Evolutionary conservation across 805 yeast species (phyloP).

Genomic region (Metschnikowia kofuensis): DNA sequence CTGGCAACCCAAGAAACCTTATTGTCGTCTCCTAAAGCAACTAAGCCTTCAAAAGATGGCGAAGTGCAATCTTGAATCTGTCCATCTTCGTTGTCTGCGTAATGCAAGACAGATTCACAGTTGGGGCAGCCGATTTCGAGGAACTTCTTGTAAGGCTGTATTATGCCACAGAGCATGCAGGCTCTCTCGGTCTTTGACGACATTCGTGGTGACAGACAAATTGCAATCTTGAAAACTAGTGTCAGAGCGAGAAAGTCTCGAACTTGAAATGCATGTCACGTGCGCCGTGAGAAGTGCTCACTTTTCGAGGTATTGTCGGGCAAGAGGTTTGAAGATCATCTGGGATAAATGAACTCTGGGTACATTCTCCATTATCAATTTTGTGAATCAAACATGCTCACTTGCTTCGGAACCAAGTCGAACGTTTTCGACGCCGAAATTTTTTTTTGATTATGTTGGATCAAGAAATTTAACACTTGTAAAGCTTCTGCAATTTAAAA

Average conservation of each 20-base stretch:
- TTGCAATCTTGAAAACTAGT: background rate
- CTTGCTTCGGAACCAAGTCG: too few relatives aligned
- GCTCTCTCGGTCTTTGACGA: slow-evolving; percentile 80
- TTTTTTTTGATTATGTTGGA: too few relatives aligned
- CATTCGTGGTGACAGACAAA: slow-evolving; percentile 21
- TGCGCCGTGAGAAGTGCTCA: background rate
- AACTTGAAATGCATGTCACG: background rate
- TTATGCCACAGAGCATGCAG: slow-evolving; percentile 94
- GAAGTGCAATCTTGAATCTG: slow-evolving; percentile 90
- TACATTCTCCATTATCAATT: too few relatives aligned
- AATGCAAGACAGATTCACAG: slow-evolving; percentile 85
- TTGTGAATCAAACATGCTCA: too few relatives aligned
- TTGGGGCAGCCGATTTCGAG: slow-evolving; percentile 91
- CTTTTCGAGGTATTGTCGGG: background rate
- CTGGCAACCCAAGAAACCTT: slow-evolving; percentile 91
- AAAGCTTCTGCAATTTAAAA: too few relatives aligned
- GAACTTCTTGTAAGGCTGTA: slow-evolving; percentile 72
- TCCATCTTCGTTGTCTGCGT: slow-evolving; percentile 74
- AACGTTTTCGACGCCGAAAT: too few relatives aligned
- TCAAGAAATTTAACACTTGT: too few relatives aligned
- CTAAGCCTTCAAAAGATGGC: slow-evolving; percentile 93
- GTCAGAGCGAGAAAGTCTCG: background rate
- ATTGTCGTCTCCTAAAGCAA: slow-evolving; percentile 80
- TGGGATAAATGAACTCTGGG: too few relatives aligned
- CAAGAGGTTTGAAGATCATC: too few relatives aligned